Conservation (phyloP, 768 basidiomycete species). For the Termitomyces bulborhizus region DNA sequence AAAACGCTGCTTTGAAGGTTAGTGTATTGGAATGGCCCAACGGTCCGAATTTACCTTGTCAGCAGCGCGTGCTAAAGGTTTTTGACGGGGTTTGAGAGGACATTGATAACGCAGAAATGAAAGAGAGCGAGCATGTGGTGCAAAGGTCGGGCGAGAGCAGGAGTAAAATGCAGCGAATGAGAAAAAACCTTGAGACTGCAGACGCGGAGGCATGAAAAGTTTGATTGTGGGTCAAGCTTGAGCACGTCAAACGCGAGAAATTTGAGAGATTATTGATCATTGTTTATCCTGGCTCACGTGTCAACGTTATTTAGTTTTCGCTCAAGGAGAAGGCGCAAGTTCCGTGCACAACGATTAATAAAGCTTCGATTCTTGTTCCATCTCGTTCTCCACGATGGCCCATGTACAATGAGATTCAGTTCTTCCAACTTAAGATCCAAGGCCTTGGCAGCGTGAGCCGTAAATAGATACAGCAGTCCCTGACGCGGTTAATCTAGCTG, state of each 20-base stretch:
- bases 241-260: conserved; percentile 15
- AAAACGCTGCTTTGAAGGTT: conserved; percentile 46
- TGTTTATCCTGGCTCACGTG: conserved; percentile 18
- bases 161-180: conserved; percentile 55
- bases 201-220: conserved; percentile 42
- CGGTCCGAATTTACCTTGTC: conserved; percentile 33
- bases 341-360: no score
- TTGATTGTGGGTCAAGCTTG: conserved; percentile 6
- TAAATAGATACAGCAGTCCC: background rate
- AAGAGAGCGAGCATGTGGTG: conserved; percentile 27
- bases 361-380: background rate
- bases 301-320: background rate
- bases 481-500: no score
- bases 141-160: conserved; percentile 36
- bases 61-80: conserved; percentile 20
- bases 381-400: background rate
- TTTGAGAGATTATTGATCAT: conserved; percentile 29
- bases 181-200: conserved; percentile 42
- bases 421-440: background rate
- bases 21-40: conserved; percentile 4
- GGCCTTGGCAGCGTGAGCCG: background rate
- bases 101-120: conserved; percentile 33
- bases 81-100: conserved; percentile 20
- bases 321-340: no score
- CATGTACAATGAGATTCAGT: background rate